Evolutionary conservation across 306 rosid species (phyloP).

Genomic region (Mimosa bimucronata): DNA sequence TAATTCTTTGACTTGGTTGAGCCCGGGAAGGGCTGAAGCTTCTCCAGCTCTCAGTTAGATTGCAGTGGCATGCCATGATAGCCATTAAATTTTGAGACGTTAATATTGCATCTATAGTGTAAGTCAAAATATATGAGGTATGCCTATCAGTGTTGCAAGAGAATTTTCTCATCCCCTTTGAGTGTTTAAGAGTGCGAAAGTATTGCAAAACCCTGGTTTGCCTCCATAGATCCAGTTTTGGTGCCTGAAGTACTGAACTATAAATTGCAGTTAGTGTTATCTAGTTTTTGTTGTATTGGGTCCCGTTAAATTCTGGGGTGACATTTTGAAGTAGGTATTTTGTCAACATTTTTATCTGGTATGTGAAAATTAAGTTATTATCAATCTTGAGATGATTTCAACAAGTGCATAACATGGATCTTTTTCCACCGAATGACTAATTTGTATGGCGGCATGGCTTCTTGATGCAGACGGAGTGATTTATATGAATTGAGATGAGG

Average conservation of each 20-base stretch:
- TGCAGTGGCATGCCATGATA: constrained; percentile 11
- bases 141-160: constrained; percentile 1
- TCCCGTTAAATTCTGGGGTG: constrained; percentile 1
- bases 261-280: not conserved
- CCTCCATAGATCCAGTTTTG: not conserved
- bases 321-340: not conserved
- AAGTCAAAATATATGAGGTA: not conserved
- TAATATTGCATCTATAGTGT: not conserved
- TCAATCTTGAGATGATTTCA: not conserved
- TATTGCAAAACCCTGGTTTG: not conserved
- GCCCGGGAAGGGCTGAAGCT: constrained; percentile 8
- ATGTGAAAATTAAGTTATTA: not conserved
- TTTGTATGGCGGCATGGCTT: constrained; percentile 20
- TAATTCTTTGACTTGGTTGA: not conserved
- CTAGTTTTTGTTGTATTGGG: not conserved
- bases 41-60: constrained; percentile 10
- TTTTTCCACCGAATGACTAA: not conserved
- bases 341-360: constrained; percentile 7
- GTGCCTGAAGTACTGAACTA: constrained; percentile 2
- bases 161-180: not conserved
- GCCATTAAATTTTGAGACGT: not conserved
- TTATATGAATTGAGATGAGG: not conserved
- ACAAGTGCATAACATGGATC: not conserved
- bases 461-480: constrained; percentile 60
- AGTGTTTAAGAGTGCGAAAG: not conserved